Evolutionary conservation across 2,329 filamentous ascomycete genomes (phyloP).

Genomic region (Juglanconis oblonga): DNA sequence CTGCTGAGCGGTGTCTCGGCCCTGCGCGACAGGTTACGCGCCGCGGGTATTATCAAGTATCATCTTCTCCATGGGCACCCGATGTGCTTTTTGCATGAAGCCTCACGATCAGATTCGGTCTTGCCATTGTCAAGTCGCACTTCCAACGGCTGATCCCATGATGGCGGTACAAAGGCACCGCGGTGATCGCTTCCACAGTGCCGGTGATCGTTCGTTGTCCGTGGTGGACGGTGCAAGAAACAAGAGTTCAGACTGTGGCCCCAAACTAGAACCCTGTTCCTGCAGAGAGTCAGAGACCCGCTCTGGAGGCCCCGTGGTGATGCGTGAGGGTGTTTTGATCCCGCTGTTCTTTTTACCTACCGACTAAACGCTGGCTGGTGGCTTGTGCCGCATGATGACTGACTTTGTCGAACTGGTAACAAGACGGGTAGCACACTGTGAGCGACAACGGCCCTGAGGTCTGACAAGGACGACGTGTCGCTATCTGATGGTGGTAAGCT

Average conservation of each 20-base stretch:
- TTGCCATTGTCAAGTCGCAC: not conserved
- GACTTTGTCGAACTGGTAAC: no score
- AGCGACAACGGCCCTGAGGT: no score
- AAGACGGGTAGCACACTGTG: no score
- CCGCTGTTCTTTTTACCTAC: not conserved
- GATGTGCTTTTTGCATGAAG: not conserved
- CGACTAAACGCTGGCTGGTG: not conserved
- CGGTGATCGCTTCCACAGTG: constrained; percentile 3
- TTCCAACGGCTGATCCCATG: not conserved
- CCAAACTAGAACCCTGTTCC: not conserved
- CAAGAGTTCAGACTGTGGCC: constrained; percentile 4
- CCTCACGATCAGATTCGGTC: not conserved
- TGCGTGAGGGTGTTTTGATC: not conserved
- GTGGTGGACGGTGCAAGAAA: constrained; percentile 2
- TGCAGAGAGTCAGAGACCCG: not conserved
- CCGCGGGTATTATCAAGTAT: not conserved
- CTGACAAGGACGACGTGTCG: not conserved
- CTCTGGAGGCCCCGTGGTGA: not conserved
- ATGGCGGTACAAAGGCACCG: not conserved
- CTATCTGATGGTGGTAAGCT: not conserved
- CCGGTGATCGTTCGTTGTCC: not conserved
- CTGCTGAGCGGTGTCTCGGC: not conserved
- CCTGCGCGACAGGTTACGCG: not conserved
- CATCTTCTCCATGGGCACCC: not conserved
- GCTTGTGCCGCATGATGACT: not conserved